Evolutionary conservation across 2,329 filamentous ascomycete genomes (phyloP).

Genomic region (Claviceps maximensis): DNA sequence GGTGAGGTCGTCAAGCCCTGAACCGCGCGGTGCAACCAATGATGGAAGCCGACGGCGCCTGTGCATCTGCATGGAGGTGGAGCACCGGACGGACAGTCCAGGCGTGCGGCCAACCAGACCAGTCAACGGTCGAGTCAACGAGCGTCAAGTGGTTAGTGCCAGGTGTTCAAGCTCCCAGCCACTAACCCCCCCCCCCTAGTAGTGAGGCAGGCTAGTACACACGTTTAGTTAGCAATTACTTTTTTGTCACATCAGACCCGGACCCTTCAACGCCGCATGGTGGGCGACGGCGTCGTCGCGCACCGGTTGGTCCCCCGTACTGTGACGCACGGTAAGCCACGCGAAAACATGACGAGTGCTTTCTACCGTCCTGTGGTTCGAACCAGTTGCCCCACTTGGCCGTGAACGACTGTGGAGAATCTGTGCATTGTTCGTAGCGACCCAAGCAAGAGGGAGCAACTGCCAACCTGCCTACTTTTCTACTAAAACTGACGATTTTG

Average conservation of each 20-base stretch:
- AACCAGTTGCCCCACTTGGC: background rate
- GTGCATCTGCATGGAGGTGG: conserved; percentile 17
- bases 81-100: conserved; percentile 13
- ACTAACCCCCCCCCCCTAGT: too few relatives aligned
- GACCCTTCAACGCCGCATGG: background rate
- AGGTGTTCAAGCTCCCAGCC: conserved; percentile 7
- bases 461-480: too few relatives aligned
- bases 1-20: conserved; percentile 24
- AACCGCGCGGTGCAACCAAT: conserved; percentile 23
- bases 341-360: background rate
- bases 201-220: too few relatives aligned
- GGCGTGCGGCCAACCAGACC: conserved; percentile 3
- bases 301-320: background rate
- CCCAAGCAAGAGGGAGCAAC: background rate
- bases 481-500: background rate
- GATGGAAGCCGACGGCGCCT: conserved; percentile 16
- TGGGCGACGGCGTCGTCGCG: background rate
- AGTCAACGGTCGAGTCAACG: background rate
- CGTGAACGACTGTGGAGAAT: background rate
- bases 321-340: background rate
- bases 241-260: background rate
- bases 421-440: background rate
- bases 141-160: background rate
- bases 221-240: too few relatives aligned
- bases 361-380: background rate